Conservation (phyloP, 2,329 filamentous ascomycete species). For the Ophiostoma novo-ulmi region DNA sequence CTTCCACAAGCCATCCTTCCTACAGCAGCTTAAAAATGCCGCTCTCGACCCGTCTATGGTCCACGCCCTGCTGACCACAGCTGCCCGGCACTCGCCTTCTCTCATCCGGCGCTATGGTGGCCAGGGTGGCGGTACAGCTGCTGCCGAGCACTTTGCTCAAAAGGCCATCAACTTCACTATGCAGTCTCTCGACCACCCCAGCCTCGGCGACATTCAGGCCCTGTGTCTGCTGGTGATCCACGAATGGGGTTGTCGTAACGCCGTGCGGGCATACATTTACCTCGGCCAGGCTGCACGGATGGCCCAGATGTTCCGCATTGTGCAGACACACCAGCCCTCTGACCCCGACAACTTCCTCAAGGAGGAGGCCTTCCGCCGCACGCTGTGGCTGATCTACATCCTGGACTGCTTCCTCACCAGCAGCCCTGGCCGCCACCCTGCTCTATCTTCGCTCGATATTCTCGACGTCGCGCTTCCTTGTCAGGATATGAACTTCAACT, state of each 20-base stretch:
- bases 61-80: constrained; percentile 54
- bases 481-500: constrained; percentile 58
- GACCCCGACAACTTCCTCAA: constrained; percentile 57
- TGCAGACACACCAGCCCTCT: constrained; percentile 47
- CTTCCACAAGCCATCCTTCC: constrained; percentile 58
- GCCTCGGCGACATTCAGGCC: constrained; percentile 56
- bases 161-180: constrained; percentile 55
- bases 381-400: constrained; percentile 59
- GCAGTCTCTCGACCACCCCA: constrained; percentile 55
- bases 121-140: constrained; percentile 46
- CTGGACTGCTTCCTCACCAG: constrained; percentile 59
- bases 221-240: constrained; percentile 58
- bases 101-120: constrained; percentile 56
- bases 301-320: constrained; percentile 59
- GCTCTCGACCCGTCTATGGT: constrained; percentile 53
- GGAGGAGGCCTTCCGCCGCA: constrained; percentile 57
- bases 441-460: constrained; percentile 51
- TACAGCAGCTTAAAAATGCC: constrained; percentile 55
- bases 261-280: constrained; percentile 59
- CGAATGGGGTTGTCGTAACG: constrained; percentile 58
- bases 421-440: constrained; percentile 55
- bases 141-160: constrained; percentile 54
- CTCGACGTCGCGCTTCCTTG: constrained; percentile 54
- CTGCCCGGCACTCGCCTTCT: constrained; percentile 51
- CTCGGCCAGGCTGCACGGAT: constrained; percentile 59